Evolutionary conservation across 2,329 filamentous ascomycete genomes (phyloP).

Genomic region (Ascochyta fabae): DNA sequence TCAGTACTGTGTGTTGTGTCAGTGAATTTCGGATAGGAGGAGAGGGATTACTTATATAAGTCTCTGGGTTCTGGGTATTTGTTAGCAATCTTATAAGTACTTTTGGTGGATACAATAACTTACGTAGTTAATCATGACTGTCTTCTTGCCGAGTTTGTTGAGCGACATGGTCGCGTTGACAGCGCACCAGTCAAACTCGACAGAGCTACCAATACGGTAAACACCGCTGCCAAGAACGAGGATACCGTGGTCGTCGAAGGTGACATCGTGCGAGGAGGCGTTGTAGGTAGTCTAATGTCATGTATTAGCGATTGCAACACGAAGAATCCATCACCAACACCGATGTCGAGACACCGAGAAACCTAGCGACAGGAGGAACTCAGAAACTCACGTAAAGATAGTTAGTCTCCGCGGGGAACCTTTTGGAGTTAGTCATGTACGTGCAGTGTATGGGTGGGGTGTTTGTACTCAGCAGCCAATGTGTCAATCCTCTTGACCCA

Average conservation of each 20-base stretch:
- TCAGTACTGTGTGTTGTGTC: conserved; percentile 68
- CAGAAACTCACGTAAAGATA: conserved; percentile 57
- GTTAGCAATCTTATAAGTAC: not conserved
- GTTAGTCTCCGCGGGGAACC: conserved; percentile 74
- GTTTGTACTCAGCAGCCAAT: conserved; percentile 79
- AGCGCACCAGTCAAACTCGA: conserved; percentile 99
- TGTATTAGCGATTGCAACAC: conserved; percentile 13
- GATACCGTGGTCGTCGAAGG: conserved; percentile 89
- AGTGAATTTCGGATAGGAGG: not conserved
- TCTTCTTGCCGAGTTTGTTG: conserved; percentile 90
- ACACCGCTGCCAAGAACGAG: conserved; percentile 92
- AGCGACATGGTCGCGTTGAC: conserved; percentile 87
- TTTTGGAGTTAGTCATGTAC: not conserved
- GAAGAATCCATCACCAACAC: not conserved
- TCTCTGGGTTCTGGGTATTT: conserved; percentile 74
- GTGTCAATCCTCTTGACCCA: conserved; percentile 99
- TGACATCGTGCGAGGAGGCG: conserved; percentile 89
- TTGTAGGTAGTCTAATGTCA: conserved; percentile 94
- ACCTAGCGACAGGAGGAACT: not conserved
- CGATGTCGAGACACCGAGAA: no score
- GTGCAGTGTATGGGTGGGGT: not conserved
- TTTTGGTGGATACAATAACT: conserved; percentile 41
- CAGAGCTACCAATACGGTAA: conserved; percentile 95
- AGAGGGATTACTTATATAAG: conserved; percentile 40
- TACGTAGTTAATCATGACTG: conserved; percentile 87